Evolutionary conservation across 495 filamentous ascomycete species (phyloP), one percentile per base, ranked within the genome.

Genomic region (Lophiotrema nucula): DNA sequence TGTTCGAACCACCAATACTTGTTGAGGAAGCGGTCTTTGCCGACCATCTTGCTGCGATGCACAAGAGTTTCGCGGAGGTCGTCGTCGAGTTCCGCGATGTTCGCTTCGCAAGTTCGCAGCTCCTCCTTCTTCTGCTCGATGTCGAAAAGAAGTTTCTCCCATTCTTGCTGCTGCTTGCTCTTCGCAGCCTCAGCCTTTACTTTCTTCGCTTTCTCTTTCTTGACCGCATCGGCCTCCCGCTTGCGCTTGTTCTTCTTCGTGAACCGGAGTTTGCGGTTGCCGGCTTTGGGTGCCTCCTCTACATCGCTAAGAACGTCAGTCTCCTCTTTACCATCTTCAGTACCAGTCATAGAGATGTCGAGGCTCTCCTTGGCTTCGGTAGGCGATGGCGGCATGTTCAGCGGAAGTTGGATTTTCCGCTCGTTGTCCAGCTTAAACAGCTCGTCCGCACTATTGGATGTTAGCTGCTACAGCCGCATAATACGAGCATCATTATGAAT

Each of bases 1-100:
- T 92, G 87, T 73, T 98, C 93, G 69, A 97, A 96, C 92, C 92
- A 98, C 78, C 91, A 97, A 69, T 97, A 98, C 19, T 91, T 88
- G 68, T 97, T 98, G 83, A 89, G 96, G 76, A 95, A 98, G 22
- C 93, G 83, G 69, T 98, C 93, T 60, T 90, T 89, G 41, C 93
- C 93, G 11, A 98, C 79, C 48, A 90, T 83, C 53, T 87, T 84
- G 13, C 91, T 96, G 47, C 93, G 87, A 35, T 90, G 88, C 67
- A 92, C 95, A 69, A 96, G 90, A 38, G 90, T 87, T 72, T 97
- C 91, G 48, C 93, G 85, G 31, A 98, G 80, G 67, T 97, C 90
- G 58, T 95, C 90, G 64, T 97, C 92, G 41, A 93, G 79, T 8
- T 83, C 82, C 6, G 80, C 79, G 60, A 98, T 95, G 65, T 92